Percentiles rank a stretch among this genome's conserved stretches.
These are phyloP conservation scores for Tripterygium wilfordii DNA, from an alignment of 177 flowering plant species.

Conservation along the genomic window DNA sequence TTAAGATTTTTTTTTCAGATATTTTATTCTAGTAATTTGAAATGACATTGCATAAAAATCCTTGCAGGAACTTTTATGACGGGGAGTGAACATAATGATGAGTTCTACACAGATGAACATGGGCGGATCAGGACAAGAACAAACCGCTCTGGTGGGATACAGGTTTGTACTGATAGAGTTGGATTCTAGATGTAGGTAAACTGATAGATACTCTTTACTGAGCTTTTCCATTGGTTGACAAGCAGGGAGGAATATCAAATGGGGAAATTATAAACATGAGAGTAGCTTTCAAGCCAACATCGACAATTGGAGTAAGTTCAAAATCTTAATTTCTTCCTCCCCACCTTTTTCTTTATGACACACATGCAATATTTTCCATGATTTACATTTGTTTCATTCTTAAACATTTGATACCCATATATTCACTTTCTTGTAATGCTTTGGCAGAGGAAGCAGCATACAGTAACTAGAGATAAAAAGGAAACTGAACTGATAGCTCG, in stretches of 20 bases:
- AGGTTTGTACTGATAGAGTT: no score
- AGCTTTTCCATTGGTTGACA: conserved; percentile 4
- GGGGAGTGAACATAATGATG: conserved; percentile 96
- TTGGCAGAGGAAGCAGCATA: no score
- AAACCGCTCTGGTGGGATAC: conserved; percentile 95
- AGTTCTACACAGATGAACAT: conserved; percentile 59
- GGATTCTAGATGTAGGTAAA: not conserved
- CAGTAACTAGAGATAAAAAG: no score
- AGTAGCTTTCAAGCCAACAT: conserved; percentile 90
- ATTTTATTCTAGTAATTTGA: no score
- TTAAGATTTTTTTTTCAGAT: no score
- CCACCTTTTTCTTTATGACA: not conserved
- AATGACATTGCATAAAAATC: not conserved
- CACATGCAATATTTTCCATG: not conserved
- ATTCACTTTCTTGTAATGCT: no score
- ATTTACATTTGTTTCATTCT: no score
- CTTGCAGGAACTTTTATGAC: conserved; percentile 77
- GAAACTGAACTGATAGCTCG: no score
- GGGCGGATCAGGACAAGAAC: conserved; percentile 85
- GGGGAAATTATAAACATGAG: conserved; percentile 88
- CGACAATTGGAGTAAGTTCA: conserved; percentile 69
- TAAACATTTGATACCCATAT: no score
- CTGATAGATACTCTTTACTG: not conserved
- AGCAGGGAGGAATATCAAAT: conserved; percentile 94
- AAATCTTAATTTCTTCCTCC: conserved; percentile 3